Conservation (phyloP, 805 yeast genomes). For the Lachancea lanzarotensis region DNA sequence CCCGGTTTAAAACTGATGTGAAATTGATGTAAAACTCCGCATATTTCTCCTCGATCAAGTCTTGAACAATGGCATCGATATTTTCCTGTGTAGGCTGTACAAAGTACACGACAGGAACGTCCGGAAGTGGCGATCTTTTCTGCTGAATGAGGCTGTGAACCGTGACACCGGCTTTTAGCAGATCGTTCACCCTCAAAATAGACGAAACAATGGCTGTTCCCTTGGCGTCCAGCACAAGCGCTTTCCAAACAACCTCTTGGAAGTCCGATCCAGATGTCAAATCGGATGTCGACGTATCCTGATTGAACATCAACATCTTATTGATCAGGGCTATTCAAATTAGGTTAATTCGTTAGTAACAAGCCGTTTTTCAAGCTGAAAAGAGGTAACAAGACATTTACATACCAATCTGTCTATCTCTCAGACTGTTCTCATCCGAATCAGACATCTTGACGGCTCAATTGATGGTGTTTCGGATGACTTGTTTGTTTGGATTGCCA, state of each 20-base stretch:
- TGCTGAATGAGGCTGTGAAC: conserved; percentile 72
- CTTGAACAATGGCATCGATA: conserved; percentile 60
- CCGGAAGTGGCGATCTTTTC: conserved; percentile 77
- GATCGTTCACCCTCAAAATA: conserved; percentile 86
- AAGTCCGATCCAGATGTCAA: conserved; percentile 48
- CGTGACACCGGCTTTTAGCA: conserved; percentile 85
- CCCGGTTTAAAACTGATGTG: conserved; percentile 71
- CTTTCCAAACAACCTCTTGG: conserved; percentile 85
- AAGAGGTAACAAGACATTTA: not conserved
- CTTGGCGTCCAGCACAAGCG: conserved; percentile 69
- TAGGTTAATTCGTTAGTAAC: not conserved
- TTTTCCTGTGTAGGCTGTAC: conserved; percentile 82
- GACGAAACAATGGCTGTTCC: conserved; percentile 86
- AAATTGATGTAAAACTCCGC: conserved; percentile 79
- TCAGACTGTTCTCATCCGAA: conserved; percentile 25
- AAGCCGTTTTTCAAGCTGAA: not conserved
- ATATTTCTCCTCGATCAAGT: conserved; percentile 67
- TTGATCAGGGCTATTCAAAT: conserved; percentile 39
- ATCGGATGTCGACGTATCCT: conserved; percentile 46
- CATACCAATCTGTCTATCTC: conserved; percentile 39
- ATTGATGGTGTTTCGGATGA: not conserved
- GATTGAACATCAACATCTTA: conserved; percentile 80
- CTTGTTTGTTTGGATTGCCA: too few relatives aligned
- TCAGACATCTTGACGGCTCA: conserved; percentile 13
- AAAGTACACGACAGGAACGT: conserved; percentile 91